Conservation (phyloP, 2,329 filamentous ascomycete genomes). For the Botrytis elliptica region DNA sequence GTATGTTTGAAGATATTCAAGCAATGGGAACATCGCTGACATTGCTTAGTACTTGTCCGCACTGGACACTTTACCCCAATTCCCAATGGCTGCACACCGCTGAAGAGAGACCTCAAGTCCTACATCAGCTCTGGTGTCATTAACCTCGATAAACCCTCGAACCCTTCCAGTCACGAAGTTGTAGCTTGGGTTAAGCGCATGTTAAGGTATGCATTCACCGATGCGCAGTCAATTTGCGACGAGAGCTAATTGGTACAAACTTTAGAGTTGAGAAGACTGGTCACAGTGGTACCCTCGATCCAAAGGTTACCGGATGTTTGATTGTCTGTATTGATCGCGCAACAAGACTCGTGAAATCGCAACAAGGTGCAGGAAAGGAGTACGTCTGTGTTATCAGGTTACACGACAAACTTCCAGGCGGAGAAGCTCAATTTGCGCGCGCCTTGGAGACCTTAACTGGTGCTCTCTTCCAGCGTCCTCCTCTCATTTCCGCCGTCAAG, state of each 20-base stretch:
- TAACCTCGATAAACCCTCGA: slow-evolving; percentile 96
- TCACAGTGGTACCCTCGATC: slow-evolving; percentile 96
- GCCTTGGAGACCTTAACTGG: slow-evolving; percentile 95
- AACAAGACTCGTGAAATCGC: slow-evolving; percentile 95
- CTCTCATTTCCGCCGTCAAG: slow-evolving; percentile 98
- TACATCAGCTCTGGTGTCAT: slow-evolving; percentile 98
- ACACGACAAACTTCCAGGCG: slow-evolving; percentile 92
- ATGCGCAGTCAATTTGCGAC: not conserved
- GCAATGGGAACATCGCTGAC: slow-evolving; percentile 28
- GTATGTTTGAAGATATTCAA: slow-evolving; percentile 52
- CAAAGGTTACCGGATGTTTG: slow-evolving; percentile 94
- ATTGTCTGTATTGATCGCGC: slow-evolving; percentile 96
- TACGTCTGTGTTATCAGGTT: slow-evolving; percentile 95
- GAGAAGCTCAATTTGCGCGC: slow-evolving; percentile 87
- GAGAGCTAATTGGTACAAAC: slow-evolving; percentile 23
- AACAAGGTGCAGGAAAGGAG: slow-evolving; percentile 98
- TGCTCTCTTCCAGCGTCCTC: slow-evolving; percentile 94
- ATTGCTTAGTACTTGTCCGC: slow-evolving; percentile 72
- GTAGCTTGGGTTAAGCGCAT: slow-evolving; percentile 99
- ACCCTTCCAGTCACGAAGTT: slow-evolving; percentile 97
- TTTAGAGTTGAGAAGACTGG: slow-evolving; percentile 88
- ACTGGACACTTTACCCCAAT: slow-evolving; percentile 98
- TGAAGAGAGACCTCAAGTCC: slow-evolving; percentile 93
- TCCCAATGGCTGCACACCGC: slow-evolving; percentile 83
- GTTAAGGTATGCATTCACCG: slow-evolving; percentile 61